Conservation (phyloP, 2,329 filamentous ascomycete genomes). For the Hymenoscyphus salicellus region DNA sequence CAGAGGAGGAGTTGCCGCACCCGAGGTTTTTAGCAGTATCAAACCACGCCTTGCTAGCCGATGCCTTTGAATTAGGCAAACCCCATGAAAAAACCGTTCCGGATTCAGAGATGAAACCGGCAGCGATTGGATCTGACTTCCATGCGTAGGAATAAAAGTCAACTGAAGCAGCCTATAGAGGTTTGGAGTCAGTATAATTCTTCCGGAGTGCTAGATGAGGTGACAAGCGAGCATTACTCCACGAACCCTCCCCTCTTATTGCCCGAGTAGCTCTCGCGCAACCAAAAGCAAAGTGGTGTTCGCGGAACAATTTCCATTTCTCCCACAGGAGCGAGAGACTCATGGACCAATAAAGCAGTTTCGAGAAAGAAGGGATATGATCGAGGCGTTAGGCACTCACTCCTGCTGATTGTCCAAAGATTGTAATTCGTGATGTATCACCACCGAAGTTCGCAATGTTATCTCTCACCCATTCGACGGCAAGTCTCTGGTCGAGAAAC, state of each 20-base stretch:
- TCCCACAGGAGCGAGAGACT: too few species aligned
- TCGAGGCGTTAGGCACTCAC: too few species aligned
- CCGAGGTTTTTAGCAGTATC: conserved; percentile 27
- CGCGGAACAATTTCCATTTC: too few species aligned
- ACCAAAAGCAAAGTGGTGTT: too few species aligned
- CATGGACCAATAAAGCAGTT: too few species aligned
- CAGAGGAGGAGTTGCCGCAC: conserved; percentile 30
- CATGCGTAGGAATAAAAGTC: conserved; percentile 37
- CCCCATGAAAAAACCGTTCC: conserved; percentile 33
- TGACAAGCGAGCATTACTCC: too few species aligned
- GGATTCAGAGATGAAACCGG: conserved; percentile 35
- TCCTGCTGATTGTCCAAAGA: conserved; percentile 55
- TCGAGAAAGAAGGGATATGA: too few species aligned
- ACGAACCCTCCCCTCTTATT: too few species aligned
- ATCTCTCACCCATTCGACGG: conserved; percentile 57
- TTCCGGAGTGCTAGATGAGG: too few species aligned
- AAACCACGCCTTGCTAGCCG: conserved; percentile 27
- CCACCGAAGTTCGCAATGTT: conserved; percentile 62
- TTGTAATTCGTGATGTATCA: conserved; percentile 51
- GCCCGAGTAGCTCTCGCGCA: too few species aligned
- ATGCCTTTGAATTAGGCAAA: conserved; percentile 23
- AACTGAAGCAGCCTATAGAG: conserved; percentile 47
- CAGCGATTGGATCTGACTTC: conserved; percentile 33
- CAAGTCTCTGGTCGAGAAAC: conserved; percentile 57
- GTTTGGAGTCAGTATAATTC: too few species aligned